phyloP scores from a whole-genome alignment of 2,329 filamentous ascomycete genomes.

The Aspergillus pseudotamarii region DNA sequence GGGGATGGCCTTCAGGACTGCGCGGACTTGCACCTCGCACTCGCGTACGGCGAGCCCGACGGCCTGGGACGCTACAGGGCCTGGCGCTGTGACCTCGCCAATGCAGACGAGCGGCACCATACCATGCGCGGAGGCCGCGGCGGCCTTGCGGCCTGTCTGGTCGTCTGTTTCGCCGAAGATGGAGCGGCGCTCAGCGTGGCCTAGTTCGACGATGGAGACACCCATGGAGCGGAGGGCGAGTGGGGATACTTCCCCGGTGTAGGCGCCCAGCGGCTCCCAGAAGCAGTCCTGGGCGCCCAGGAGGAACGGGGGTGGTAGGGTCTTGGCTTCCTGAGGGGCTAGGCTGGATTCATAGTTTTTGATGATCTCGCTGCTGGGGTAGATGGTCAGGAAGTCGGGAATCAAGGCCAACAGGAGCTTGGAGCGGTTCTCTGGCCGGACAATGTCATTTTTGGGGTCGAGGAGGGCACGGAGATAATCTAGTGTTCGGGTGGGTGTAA shows the following conservation, averaged over 20 bases:
- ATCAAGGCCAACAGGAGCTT: slow-evolving; percentile 74
- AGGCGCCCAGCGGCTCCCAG: slow-evolving; percentile 70
- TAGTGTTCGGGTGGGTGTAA: slow-evolving; percentile 53
- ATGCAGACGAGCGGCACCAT: slow-evolving; percentile 80
- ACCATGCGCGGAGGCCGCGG: slow-evolving; percentile 67
- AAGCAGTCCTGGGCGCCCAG: slow-evolving; percentile 78
- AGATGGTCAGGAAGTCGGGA: slow-evolving; percentile 73
- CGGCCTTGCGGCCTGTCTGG: slow-evolving; percentile 68
- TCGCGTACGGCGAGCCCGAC: slow-evolving; percentile 66
- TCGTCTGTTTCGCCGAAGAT: slow-evolving; percentile 76
- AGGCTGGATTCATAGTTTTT: slow-evolving; percentile 31
- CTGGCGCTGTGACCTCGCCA: slow-evolving; percentile 64
- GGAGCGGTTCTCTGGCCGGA: slow-evolving; percentile 46
- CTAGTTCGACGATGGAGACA: slow-evolving; percentile 73
- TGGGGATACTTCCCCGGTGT: slow-evolving; percentile 77
- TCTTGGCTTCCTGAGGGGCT: slow-evolving; percentile 17
- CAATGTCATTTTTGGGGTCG: slow-evolving; percentile 48
- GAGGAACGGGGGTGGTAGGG: slow-evolving; percentile 54
- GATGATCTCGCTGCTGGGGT: slow-evolving; percentile 47
- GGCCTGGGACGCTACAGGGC: slow-evolving; percentile 49
- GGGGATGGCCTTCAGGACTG: slow-evolving; percentile 64
- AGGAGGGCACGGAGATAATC: slow-evolving; percentile 58
- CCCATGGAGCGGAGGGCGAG: slow-evolving; percentile 67
- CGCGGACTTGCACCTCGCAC: slow-evolving; percentile 66
- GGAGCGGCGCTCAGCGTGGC: slow-evolving; percentile 75